phyloP scores from a whole-genome alignment of 2,329 filamentous ascomycete species.

The Cytospora schulzeri region DNA sequence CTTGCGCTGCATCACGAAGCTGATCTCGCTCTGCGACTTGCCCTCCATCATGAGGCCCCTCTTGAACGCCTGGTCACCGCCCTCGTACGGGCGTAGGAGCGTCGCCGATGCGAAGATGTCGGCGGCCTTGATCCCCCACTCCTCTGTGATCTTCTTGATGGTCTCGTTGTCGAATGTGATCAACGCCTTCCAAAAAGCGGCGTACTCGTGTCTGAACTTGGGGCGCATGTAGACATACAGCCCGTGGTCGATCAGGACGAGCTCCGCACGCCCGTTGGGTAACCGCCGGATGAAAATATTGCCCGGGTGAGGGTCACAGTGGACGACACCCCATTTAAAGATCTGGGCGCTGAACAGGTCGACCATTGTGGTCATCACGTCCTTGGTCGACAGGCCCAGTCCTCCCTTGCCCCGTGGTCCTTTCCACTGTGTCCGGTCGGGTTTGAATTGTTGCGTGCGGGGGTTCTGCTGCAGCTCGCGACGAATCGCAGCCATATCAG shows the following conservation, averaged over 20 bases:
- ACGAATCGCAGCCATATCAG: conserved; percentile 51
- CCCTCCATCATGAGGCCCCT: conserved; percentile 64
- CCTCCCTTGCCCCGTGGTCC: conserved; percentile 74
- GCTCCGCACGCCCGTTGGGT: conserved; percentile 78
- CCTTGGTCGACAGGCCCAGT: conserved; percentile 77
- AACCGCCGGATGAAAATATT: conserved; percentile 94
- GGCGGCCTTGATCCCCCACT: conserved; percentile 86
- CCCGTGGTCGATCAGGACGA: conserved; percentile 96
- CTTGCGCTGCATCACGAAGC: conserved; percentile 85
- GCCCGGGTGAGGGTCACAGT: conserved; percentile 95
- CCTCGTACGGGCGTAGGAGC: conserved; percentile 86
- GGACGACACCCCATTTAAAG: conserved; percentile 93
- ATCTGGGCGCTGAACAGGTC: conserved; percentile 97
- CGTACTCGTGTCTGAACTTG: conserved; percentile 82
- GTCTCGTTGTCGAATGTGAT: conserved; percentile 91
- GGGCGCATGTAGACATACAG: conserved; percentile 91
- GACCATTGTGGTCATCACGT: conserved; percentile 95
- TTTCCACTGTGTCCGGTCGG: conserved; percentile 76
- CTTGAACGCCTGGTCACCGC: conserved; percentile 71
- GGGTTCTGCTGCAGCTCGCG: conserved; percentile 53
- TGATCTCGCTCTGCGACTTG: conserved; percentile 67
- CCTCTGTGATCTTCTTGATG: conserved; percentile 68
- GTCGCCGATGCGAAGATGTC: conserved; percentile 93
- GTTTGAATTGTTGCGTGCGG: conserved; percentile 68
- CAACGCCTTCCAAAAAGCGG: conserved; percentile 88